phyloP scores from a whole-genome alignment of 139 green algal species.

The Desmodesmus armatus region DNA sequence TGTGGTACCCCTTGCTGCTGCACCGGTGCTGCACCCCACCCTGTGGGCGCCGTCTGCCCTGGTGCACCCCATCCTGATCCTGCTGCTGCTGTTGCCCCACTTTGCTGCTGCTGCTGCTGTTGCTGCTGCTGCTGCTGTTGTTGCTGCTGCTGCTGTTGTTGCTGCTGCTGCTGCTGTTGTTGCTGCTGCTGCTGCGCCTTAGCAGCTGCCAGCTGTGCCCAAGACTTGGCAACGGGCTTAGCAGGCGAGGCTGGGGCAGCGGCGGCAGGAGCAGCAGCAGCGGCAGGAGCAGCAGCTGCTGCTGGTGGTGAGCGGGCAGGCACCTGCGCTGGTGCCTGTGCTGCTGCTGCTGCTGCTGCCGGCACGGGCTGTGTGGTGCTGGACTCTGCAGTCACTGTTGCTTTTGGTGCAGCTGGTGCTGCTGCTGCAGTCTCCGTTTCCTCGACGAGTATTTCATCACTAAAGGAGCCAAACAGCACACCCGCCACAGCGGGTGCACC shows the following conservation, averaged over 20 bases:
- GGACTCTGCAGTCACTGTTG: background rate
- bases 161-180: conserved; percentile 8
- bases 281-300: background rate
- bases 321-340: conserved; percentile 8
- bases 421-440: conserved; percentile 1
- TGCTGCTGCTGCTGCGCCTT: conserved; percentile 18
- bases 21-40: too few relatives aligned
- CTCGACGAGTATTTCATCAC: too few relatives aligned
- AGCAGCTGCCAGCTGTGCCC: conserved; percentile 3
- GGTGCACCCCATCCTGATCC: background rate
- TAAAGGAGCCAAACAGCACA: too few relatives aligned
- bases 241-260: background rate
- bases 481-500: background rate
- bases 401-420: background rate
- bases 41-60: too few relatives aligned
- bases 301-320: background rate
- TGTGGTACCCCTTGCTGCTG: too few relatives aligned
- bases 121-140: background rate
- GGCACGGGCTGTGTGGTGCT: background rate
- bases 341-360: background rate
- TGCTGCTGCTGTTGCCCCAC: background rate
- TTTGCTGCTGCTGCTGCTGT: conserved; percentile 9
- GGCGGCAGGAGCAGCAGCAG: background rate
- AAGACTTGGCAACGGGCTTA: background rate
- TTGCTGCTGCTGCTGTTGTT: background rate